Percentiles rank a stretch among this genome's conserved stretches.
These are phyloP conservation scores for Ecytonucleospora hepatopenaei DNA, from an alignment of 371 early-diverging fungal genomes.

Conservation along the genomic window DNA sequence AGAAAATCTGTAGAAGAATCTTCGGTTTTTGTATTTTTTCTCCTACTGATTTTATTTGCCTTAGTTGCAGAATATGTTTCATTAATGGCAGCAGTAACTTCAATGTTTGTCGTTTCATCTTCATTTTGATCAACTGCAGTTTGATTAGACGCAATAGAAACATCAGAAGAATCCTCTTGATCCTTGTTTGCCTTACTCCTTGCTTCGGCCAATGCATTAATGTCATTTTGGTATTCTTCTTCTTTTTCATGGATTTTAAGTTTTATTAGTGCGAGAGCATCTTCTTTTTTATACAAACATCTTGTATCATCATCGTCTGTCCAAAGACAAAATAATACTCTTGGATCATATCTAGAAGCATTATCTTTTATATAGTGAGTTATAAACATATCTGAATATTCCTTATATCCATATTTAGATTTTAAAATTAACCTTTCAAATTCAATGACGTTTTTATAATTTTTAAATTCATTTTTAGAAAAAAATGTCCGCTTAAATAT, in stretches of 20 bases:
- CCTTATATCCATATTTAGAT: not conserved
- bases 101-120: not conserved
- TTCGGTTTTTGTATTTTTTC: no score
- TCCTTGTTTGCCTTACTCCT: not conserved
- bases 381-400: constrained; percentile 6
- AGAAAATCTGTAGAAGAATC: no score
- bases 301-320: constrained; percentile 7
- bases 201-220: not conserved
- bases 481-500: not conserved
- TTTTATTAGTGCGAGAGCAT: not conserved
- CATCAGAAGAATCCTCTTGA: not conserved
- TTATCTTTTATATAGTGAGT: not conserved
- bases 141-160: not conserved
- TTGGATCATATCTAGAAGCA: constrained; percentile 1
- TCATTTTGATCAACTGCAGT: not conserved
- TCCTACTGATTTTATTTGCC: not conserved
- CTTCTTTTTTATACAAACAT: not conserved
- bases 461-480: not conserved
- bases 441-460: constrained; percentile 17
- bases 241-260: not conserved
- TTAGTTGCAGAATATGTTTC: not conserved
- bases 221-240: not conserved
- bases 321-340: constrained; percentile 7
- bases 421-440: constrained; percentile 16
- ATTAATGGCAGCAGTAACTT: not conserved